Conservation (phyloP, 75 land plant species). For the Pseudotsuga menziesii region DNA sequence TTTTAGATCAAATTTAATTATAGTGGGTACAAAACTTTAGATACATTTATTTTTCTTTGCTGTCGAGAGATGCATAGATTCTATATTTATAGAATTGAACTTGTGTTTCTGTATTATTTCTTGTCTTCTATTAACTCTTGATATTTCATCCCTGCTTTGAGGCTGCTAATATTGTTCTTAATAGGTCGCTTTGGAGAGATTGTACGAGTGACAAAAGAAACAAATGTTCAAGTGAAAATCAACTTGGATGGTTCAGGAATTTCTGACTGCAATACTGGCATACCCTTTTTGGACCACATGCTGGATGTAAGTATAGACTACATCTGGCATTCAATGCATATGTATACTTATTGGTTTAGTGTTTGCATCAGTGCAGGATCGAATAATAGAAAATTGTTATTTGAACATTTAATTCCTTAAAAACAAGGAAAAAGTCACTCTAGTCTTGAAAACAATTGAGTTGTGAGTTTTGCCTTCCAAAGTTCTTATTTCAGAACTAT, state of each 20-base stretch:
- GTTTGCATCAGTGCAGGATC: neutral
- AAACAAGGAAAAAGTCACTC: no score
- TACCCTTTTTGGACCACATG: constrained; percentile 99
- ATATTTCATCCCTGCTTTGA: neutral
- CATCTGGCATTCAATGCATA: neutral
- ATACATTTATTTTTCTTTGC: neutral
- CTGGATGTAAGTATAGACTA: constrained; percentile 64
- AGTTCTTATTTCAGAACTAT: no score
- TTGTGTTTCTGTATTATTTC: neutral
- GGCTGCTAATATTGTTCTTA: constrained; percentile 3
- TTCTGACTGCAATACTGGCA: constrained; percentile 71
- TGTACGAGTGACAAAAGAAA: constrained; percentile 88
- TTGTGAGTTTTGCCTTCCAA: no score
- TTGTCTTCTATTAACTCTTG: neutral
- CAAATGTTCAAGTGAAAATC: constrained; percentile 73
- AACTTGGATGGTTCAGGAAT: constrained; percentile 85
- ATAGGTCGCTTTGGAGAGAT: constrained; percentile 71
- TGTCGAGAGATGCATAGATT: neutral
- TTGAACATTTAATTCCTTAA: no score
- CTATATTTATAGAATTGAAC: neutral
- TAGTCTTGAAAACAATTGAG: no score
- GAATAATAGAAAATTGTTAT: neutral
- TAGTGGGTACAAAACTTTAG: neutral
- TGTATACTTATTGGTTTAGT: neutral
- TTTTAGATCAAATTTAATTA: neutral